These are phyloP conservation scores for Diplocarpon rosae DNA, from an alignment of 2,329 filamentous ascomycete genomes.

Conservation along the genomic window DNA sequence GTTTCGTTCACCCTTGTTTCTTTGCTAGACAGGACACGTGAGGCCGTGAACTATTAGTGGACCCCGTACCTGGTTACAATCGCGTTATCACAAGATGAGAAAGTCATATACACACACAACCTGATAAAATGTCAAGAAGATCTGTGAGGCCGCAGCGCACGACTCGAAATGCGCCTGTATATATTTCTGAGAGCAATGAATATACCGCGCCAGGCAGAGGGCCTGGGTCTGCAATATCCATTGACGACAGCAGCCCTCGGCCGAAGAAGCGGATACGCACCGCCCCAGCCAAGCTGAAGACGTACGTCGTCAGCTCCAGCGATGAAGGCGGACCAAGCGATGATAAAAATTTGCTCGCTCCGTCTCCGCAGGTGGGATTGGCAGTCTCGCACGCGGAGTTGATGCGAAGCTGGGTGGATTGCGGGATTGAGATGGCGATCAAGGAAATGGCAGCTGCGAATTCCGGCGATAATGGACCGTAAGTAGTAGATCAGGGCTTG, in stretches of 20 bases:
- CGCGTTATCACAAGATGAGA: too few species aligned
- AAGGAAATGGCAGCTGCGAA: neutral
- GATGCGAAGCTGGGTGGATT: constrained; percentile 8
- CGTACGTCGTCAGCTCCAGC: neutral
- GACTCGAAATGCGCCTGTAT: too few species aligned
- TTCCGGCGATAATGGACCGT: neutral
- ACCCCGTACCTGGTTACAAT: too few species aligned
- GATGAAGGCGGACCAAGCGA: neutral
- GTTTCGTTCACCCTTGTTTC: too few species aligned
- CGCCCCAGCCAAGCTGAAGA: neutral
- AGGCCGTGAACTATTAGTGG: too few species aligned
- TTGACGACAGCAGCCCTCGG: neutral
- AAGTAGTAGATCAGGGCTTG: neutral
- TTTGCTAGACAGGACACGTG: too few species aligned
- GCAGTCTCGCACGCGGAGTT: neutral
- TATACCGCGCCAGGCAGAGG: too few species aligned
- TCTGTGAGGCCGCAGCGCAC: too few species aligned
- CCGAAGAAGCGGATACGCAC: neutral
- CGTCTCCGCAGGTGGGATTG: neutral
- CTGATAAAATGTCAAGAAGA: too few species aligned
- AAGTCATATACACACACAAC: too few species aligned
- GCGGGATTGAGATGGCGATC: constrained; percentile 3
- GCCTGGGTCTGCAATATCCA: neutral
- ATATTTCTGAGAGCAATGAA: too few species aligned
- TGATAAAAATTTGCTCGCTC: neutral